Percentiles rank a stretch among this genome's conserved stretches.
These are phyloP conservation scores for Colletotrichum destructivum DNA, from an alignment of 2,329 filamentous ascomycete genomes.

Conservation along the genomic window DNA sequence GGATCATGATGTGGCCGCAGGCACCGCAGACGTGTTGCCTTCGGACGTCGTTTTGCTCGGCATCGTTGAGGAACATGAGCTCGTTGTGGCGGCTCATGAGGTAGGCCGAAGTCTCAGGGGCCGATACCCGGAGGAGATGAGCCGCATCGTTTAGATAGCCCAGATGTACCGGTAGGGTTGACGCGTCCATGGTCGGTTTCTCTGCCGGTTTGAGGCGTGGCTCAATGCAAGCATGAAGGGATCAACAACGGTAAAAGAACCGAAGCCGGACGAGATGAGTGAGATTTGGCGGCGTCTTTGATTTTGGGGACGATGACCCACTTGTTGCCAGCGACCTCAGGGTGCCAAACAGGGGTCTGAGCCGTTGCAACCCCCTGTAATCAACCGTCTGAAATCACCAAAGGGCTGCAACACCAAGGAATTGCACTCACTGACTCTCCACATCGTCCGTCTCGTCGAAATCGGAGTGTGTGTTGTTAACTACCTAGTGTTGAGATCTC, in stretches of 20 bases:
- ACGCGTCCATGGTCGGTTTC: conserved; percentile 15
- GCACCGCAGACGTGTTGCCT: conserved; percentile 69
- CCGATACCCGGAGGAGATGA: conserved; percentile 66
- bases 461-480: neutral
- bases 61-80: conserved; percentile 63
- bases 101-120: conserved; percentile 72
- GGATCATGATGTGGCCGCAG: conserved; percentile 74
- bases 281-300: neutral
- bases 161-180: conserved; percentile 44
- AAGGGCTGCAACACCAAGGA: neutral
- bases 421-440: conserved; percentile 1
- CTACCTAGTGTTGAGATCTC: neutral
- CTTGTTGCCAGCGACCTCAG: conserved; percentile 18
- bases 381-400: conserved; percentile 5
- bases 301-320: conserved; percentile 21
- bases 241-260: neutral
- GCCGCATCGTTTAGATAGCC: conserved; percentile 71
- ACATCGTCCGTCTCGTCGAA: neutral
- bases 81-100: conserved; percentile 69
- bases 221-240: neutral
- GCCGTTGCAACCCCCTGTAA: conserved; percentile 23
- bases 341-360: conserved; percentile 22
- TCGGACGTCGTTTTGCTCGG: conserved; percentile 63
- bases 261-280: neutral
- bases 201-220: too few relatives aligned